Evolutionary conservation across 176 grass and related monocot species (phyloP).

Genomic region (Cymbopogon citratus): DNA sequence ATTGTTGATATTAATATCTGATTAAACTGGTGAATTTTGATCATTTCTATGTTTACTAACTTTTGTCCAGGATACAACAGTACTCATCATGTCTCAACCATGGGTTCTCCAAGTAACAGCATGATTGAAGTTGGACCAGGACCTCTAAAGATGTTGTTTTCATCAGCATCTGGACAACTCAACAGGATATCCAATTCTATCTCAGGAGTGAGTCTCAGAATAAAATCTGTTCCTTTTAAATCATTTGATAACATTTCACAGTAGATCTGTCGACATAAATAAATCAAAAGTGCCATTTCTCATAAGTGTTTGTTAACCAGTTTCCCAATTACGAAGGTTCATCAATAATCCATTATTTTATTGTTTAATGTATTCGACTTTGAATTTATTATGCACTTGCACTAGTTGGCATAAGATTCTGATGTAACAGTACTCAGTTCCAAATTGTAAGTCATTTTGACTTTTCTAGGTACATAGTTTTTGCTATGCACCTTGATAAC

Average conservation of each 20-base stretch:
- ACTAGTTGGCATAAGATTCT: not conserved
- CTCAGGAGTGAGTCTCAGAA: slow-evolving; percentile 56
- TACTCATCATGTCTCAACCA: slow-evolving; percentile 16
- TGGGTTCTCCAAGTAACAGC: slow-evolving; percentile 41
- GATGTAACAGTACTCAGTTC: no score
- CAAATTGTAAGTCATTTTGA: not conserved
- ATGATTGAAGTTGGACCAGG: slow-evolving; percentile 79
- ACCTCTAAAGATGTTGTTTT: slow-evolving; percentile 78
- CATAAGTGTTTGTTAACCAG: not conserved
- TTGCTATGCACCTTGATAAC: not conserved
- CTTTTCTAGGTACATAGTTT: not conserved
- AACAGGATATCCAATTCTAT: slow-evolving; percentile 55
- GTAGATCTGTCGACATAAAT: not conserved
- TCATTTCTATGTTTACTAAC: not conserved
- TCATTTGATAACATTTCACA: not conserved
- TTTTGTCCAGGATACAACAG: slow-evolving; percentile 27
- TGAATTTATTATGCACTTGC: not conserved
- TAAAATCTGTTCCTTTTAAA: not conserved
- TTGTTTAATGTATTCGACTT: not conserved
- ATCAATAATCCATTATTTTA: not conserved
- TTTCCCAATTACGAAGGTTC: not conserved
- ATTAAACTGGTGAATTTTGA: not conserved
- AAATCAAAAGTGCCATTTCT: not conserved
- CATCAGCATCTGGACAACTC: slow-evolving; percentile 64
- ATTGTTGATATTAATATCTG: not conserved